Conservation (phyloP, 1,284 basidiomycete species). For the Sporisorium exsertum region DNA sequence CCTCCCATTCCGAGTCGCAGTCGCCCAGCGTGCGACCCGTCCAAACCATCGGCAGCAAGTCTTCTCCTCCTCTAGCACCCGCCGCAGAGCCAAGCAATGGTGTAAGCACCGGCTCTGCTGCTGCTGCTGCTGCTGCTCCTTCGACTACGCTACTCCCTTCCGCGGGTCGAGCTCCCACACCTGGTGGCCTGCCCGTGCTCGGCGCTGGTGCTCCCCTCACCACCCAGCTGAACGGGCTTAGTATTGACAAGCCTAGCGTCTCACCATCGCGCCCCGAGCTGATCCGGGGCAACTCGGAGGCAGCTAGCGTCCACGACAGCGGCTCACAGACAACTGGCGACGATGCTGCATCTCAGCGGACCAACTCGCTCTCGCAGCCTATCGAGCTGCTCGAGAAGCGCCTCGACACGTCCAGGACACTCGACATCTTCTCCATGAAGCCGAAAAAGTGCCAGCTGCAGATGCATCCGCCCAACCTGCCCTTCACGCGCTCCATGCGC, state of each 20-base stretch:
- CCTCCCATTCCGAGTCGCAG: slow-evolving; percentile 44
- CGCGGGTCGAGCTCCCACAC: slow-evolving; percentile 25
- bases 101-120: slow-evolving; percentile 4
- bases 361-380: slow-evolving; percentile 41
- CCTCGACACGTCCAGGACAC: slow-evolving; percentile 80
- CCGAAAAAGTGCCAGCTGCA: slow-evolving; percentile 90
- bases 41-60: slow-evolving; percentile 14
- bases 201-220: slow-evolving; percentile 26
- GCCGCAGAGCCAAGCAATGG: slow-evolving; percentile 17
- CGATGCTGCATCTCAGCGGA: slow-evolving; percentile 23
- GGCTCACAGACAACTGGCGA: slow-evolving; percentile 20
- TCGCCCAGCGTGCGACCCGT: slow-evolving; percentile 32
- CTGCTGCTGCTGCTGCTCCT: background rate
- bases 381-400: slow-evolving; percentile 80
- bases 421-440: slow-evolving; percentile 96
- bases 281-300: slow-evolving; percentile 40
- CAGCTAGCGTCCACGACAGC: slow-evolving; percentile 34
- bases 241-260: slow-evolving; percentile 17
- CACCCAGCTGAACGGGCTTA: slow-evolving; percentile 28
- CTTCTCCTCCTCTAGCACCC: slow-evolving; percentile 9
- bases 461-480: slow-evolving; percentile 83
- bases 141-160: background rate
- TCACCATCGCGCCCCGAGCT: slow-evolving; percentile 32
- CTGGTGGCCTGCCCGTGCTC: slow-evolving; percentile 24
- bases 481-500: slow-evolving; percentile 83